Base-by-base conservation (phyloP, 2,329 filamentous ascomycete species). In the Calonectria pteridis region DNA sequence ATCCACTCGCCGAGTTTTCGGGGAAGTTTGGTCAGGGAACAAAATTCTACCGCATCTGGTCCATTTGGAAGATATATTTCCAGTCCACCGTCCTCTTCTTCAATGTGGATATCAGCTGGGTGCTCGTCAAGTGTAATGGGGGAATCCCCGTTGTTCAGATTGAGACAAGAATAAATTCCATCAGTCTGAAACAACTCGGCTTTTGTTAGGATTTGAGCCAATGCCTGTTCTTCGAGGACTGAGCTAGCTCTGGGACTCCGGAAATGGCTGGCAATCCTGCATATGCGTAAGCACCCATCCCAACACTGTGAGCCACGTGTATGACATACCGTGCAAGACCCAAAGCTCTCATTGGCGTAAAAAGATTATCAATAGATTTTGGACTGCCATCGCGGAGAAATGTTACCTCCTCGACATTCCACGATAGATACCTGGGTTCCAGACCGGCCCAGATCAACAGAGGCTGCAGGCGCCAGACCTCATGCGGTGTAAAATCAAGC, bases 1-100 rank as follows among this genome's bases (percentile, higher is more conserved):
- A 80, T 72, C 78, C 78, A 80, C 37, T 78, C 77, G 7, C 78
- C 26, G 7, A 80, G 46, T 10, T 75, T 70, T n/a, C 76, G 78
- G 1, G 78, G 78, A 6, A 80, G 67, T 26, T 67, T 53, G 16
- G 70, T 71, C 46, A 76, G 69, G 50, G 72, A 76, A 16, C 73
- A 53, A 11, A 80, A 68, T 23, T 79, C 78, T 58, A 76, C 72
- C 20, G 75, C 77, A 59, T 80, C 78, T 6, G 77, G 72, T 20
- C 71, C 75, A 3, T 35, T 23, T 3, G 68, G 68, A 1, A 79
- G 50, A 67, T 80, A 76, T 7, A 80, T 69, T 5, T 66, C 70
- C 20, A 80, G 65, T 1, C 62, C 73, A 29, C 71, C 73, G 16
- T 67, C 67, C n/a, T 58, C 70, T 0, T 73, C 78, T 20, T 73